Evolutionary conservation across 257 asterid genomes (phyloP), one percentile per base, ranked within the genome.

Genomic region (Solanum virginianum): DNA sequence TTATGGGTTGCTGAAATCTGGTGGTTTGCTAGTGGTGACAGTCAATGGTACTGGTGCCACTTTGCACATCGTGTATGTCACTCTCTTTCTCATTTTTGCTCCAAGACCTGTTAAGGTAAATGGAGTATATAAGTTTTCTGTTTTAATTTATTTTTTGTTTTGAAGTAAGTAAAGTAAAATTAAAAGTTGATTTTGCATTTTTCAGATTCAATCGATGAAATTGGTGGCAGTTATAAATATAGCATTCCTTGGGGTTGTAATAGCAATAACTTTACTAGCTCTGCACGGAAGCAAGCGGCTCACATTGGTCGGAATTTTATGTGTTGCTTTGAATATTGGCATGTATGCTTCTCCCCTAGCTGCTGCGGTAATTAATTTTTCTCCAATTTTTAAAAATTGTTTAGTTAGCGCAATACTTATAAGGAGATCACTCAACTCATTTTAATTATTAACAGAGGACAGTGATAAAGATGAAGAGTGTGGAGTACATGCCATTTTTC

Each of bases 271-370:
- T 14, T 89, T 92, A 11, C 9, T 85, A 1, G 95, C 89, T 17
- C 18, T 95, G 4, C 88, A 86, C 36, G 94, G 93, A 15, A 75
- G 53, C 22, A n/a, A 74, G 41, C 83, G 93, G 62, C 41, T 89
- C 20, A 92, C 91, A 5, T 20, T 93, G 6, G 92, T 92, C 12
- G 98, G 98, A 24, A 4, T 95, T 62, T 3, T 95, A 7, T 90
- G 97, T 15, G 90, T 95, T 4, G 97, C 70, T 32, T 77, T 95
- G 81, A 95, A 94, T 10, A 83, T 95, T 65, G 97, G 89, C 89
- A 95, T 95, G 98, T 95, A 95, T 74, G 95, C 95, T 2, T 90
- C 98, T 1, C 98, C 98, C 63, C 92, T 95, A 54, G 20, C 95
- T 14, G 91, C 81, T 66, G 89, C 94, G 95, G 98, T 95, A 91